phyloP scores from a whole-genome alignment of 306 rosid genomes.

The Casuarina cunninghamiana region DNA sequence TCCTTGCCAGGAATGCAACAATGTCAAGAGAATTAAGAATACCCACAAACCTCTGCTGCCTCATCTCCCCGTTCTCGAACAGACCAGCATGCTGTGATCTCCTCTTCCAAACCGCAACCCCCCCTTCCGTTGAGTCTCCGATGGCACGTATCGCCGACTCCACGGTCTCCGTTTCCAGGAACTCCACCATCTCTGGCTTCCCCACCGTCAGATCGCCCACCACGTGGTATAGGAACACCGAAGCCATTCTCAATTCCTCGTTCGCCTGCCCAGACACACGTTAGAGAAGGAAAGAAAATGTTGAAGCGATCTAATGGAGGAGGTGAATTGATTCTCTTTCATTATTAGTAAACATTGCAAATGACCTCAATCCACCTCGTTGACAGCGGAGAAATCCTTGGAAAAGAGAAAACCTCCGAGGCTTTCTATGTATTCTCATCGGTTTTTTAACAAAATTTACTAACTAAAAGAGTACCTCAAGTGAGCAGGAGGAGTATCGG shows the following conservation, averaged over 20 bases:
- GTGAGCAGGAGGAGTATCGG: not conserved
- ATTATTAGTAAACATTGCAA: too few relatives aligned
- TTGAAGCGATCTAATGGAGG: not conserved
- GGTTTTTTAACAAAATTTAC: not conserved
- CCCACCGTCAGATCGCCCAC: constrained; percentile 98
- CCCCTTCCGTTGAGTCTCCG: constrained; percentile 83
- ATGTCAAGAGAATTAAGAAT: constrained; percentile 84
- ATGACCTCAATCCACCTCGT: constrained; percentile 1
- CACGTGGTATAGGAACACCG: constrained; percentile 90
- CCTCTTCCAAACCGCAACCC: constrained; percentile 84
- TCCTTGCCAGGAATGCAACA: constrained; percentile 81
- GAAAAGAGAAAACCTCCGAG: not conserved
- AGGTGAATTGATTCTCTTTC: not conserved
- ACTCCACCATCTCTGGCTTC: constrained; percentile 93
- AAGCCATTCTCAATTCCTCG: constrained; percentile 58
- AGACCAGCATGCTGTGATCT: constrained; percentile 43
- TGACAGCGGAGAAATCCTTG: not conserved
- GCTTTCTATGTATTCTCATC: not conserved
- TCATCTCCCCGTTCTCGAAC: constrained; percentile 72
- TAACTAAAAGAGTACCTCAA: not conserved
- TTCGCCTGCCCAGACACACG: constrained; percentile 9
- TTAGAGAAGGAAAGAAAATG: not conserved
- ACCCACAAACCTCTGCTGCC: constrained; percentile 91
- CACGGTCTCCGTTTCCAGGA: constrained; percentile 73
- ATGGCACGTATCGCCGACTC: constrained; percentile 78